A percentile compares a stretch with the other conserved stretches of the same genome.
These are phyloP conservation scores for Podochytrium sp. DNA, from an alignment of 192 early-diverging fungal species.

Conservation along the genomic window DNA sequence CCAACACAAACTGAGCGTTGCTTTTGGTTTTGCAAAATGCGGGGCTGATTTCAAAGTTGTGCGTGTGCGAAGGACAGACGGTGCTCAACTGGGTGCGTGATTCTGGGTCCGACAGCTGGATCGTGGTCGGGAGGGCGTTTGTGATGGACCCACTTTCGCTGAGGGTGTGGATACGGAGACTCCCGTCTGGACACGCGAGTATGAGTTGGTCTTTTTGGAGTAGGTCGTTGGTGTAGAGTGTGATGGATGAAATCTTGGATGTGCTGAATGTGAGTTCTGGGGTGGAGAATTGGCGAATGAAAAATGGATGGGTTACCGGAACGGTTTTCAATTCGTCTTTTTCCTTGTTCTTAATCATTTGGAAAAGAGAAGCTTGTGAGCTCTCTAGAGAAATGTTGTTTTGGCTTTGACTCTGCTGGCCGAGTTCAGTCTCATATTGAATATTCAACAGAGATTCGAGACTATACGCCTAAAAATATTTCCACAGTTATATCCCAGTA, in stretches of 20 bases:
- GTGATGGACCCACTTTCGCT: background rate
- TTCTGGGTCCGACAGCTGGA: slow-evolving; percentile 21
- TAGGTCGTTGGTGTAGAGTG: slow-evolving; percentile 7
- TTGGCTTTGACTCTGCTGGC: background rate
- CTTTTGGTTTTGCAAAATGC: background rate
- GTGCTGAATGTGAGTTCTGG: too few species aligned
- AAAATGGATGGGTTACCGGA: background rate
- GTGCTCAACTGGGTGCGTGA: background rate
- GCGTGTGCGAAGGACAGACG: background rate
- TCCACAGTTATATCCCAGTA: background rate
- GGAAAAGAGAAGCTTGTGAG: background rate
- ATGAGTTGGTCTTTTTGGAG: slow-evolving; percentile 8
- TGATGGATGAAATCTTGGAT: background rate
- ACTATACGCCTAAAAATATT: background rate
- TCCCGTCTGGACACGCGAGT: slow-evolving; percentile 15
- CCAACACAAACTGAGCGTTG: background rate
- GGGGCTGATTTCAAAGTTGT: background rate
- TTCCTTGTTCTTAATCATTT: background rate
- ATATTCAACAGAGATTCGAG: background rate
- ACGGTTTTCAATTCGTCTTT: background rate
- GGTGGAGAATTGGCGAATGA: too few species aligned
- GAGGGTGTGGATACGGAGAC: slow-evolving; percentile 4
- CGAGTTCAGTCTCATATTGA: background rate
- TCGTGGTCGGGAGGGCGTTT: background rate
- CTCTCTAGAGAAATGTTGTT: background rate